Conservation (phyloP, 257 asterid species). For the Solanum virginianum region DNA sequence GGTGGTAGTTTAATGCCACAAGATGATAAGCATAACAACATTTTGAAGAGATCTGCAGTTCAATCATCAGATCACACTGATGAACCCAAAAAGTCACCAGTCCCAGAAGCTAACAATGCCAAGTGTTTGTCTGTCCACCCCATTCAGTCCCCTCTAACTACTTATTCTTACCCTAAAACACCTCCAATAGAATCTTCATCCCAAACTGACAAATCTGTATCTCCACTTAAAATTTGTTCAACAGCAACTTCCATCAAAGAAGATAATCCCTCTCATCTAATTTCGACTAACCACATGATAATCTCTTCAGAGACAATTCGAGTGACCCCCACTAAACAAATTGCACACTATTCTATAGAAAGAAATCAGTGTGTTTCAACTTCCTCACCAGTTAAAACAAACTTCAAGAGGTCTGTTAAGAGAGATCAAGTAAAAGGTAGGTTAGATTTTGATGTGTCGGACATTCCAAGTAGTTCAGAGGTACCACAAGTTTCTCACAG, state of each 20-base stretch:
- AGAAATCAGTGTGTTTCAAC: slow-evolving; percentile 49
- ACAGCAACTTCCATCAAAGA: slow-evolving; percentile 34
- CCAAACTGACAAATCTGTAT: slow-evolving; percentile 38
- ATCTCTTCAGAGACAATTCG: slow-evolving; percentile 68
- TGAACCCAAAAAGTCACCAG: slow-evolving; percentile 15
- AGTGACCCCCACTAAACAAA: slow-evolving; percentile 69
- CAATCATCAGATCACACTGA: slow-evolving; percentile 14
- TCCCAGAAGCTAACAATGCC: slow-evolving; percentile 49
- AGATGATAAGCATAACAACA: slow-evolving; percentile 12
- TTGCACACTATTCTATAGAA: slow-evolving; percentile 64
- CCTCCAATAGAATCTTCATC: slow-evolving; percentile 58
- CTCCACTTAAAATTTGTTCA: slow-evolving; percentile 35
- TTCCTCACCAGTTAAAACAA: slow-evolving; percentile 57
- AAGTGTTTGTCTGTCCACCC: slow-evolving; percentile 62
- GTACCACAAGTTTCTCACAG: slow-evolving; percentile 25
- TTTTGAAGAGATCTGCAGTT: slow-evolving; percentile 5
- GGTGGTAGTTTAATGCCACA: slow-evolving; percentile 17
- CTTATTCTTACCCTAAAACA: slow-evolving; percentile 61
- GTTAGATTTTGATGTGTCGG: slow-evolving; percentile 66
- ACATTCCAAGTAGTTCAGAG: slow-evolving; percentile 34
- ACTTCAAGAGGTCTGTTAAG: slow-evolving; percentile 12
- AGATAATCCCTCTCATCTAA: slow-evolving; percentile 31
- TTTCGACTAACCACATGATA: slow-evolving; percentile 61
- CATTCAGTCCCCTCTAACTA: slow-evolving; percentile 35
- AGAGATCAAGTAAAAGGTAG: slow-evolving; percentile 80